These are phyloP conservation scores for Daldinia concentrica DNA, from an alignment of 495 filamentous ascomycete genomes.

Conservation along the genomic window DNA sequence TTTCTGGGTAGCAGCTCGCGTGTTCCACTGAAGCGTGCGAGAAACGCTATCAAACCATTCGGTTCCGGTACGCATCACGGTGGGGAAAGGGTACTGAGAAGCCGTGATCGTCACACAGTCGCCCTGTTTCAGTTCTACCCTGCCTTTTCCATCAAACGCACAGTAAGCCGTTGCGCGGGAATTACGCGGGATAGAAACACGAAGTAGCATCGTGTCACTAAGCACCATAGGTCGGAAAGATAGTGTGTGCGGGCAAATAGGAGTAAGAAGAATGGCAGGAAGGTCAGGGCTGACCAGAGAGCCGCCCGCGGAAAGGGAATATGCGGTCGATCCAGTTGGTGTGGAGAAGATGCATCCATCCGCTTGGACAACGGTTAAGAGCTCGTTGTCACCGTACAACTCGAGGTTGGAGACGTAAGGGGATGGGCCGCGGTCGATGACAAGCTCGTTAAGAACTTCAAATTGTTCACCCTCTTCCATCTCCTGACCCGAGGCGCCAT, in stretches of 20 bases:
- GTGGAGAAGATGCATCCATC: slow-evolving; percentile 98
- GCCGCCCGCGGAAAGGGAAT: slow-evolving; percentile 94
- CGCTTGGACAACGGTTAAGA: slow-evolving; percentile 92
- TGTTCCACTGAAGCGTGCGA: slow-evolving; percentile 92
- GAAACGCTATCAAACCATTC: slow-evolving; percentile 97
- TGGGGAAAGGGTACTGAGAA: slow-evolving; percentile 94
- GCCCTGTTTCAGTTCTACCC: slow-evolving; percentile 87
- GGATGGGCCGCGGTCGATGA: slow-evolving; percentile 95
- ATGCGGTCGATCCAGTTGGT: slow-evolving; percentile 93
- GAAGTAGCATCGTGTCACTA: slow-evolving; percentile 90
- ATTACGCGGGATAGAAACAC: slow-evolving; percentile 82
- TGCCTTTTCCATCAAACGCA: slow-evolving; percentile 94
- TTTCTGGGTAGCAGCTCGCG: slow-evolving; percentile 84
- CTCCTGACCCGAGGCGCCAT: slow-evolving; percentile 55
- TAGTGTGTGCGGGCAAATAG: slow-evolving; percentile 96
- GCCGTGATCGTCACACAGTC: slow-evolving; percentile 96
- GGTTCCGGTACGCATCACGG: slow-evolving; percentile 78
- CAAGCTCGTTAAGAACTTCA: slow-evolving; percentile 95
- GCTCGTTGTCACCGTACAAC: slow-evolving; percentile 90
- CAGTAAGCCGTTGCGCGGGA: slow-evolving; percentile 94
- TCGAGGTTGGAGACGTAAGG: slow-evolving; percentile 97
- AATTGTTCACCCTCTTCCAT: slow-evolving; percentile 85
- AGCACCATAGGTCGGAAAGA: slow-evolving; percentile 99
- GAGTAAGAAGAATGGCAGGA: slow-evolving; percentile 94
- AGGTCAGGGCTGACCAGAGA: slow-evolving; percentile 97